Evolutionary conservation across 2,329 filamentous ascomycete species (phyloP).

Genomic region (Torrubiella hemipterigena): DNA sequence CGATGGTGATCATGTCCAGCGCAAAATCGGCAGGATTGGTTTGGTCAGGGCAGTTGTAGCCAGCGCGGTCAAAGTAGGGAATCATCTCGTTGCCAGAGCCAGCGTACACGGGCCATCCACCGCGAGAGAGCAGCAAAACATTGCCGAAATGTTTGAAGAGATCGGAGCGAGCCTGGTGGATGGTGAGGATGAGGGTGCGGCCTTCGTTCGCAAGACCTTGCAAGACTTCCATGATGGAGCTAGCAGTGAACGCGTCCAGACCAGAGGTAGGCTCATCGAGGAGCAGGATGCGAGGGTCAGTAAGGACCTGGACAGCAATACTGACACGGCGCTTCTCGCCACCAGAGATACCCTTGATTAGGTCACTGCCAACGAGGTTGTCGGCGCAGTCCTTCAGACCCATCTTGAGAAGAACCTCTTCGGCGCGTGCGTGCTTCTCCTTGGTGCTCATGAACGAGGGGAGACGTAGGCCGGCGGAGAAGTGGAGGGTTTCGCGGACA

Average conservation of each 20-base stretch:
- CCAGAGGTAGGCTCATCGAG: conserved; percentile 70
- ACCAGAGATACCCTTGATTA: conserved; percentile 68
- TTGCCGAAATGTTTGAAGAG: conserved; percentile 62
- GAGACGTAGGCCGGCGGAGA: conserved; percentile 59
- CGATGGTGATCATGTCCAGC: conserved; percentile 64
- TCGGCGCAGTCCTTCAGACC: conserved; percentile 69
- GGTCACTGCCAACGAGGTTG: conserved; percentile 58
- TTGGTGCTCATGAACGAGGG: conserved; percentile 57
- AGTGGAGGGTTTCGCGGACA: conserved; percentile 61
- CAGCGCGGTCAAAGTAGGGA: conserved; percentile 45
- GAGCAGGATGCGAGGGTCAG: conserved; percentile 59
- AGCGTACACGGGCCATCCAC: conserved; percentile 56
- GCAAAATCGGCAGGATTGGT: conserved; percentile 72
- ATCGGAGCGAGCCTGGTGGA: conserved; percentile 66
- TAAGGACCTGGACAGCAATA: conserved; percentile 67
- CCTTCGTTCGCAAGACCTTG: conserved; percentile 60
- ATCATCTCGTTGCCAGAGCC: conserved; percentile 54
- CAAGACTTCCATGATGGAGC: conserved; percentile 64
- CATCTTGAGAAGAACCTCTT: conserved; percentile 62
- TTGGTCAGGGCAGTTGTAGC: conserved; percentile 52
- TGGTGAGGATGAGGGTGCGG: conserved; percentile 62
- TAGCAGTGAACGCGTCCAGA: conserved; percentile 66
- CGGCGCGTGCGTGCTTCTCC: conserved; percentile 56
- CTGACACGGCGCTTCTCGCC: conserved; percentile 69
- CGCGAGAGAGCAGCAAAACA: conserved; percentile 57